Conservation (phyloP, 2,329 filamentous ascomycete genomes). For the Colletotrichum tanaceti region DNA sequence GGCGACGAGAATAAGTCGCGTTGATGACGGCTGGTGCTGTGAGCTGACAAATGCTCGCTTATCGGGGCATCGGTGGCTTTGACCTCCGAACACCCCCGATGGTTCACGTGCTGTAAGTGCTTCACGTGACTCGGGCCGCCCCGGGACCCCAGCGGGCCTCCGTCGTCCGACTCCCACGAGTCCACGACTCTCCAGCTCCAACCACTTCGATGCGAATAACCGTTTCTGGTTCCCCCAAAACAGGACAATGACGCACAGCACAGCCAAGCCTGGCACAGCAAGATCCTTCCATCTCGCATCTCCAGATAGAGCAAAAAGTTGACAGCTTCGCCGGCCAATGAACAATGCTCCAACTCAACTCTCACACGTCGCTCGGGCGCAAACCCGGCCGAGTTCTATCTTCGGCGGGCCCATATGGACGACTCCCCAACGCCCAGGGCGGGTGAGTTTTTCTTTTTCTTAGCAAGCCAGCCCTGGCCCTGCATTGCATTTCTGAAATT, state of each 20-base stretch:
- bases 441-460: background rate
- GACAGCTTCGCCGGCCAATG: background rate
- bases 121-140: conserved; percentile 3
- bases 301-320: no score
- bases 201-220: background rate
- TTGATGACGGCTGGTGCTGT: no score
- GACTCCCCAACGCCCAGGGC: background rate
- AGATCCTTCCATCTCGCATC: background rate
- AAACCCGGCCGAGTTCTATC: background rate
- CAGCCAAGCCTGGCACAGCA: conserved; percentile 7
- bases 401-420: background rate
- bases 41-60: background rate
- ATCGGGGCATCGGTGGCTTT: background rate
- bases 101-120: no score
- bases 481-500: background rate
- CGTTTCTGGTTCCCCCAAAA: background rate
- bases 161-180: background rate
- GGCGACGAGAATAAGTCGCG: background rate
- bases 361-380: background rate
- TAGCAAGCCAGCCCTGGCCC: background rate
- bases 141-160: background rate
- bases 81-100: conserved; percentile 9
- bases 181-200: background rate
- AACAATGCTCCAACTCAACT: background rate
- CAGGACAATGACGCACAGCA: background rate